These are phyloP conservation scores for Trichocladium antarcticum DNA, from an alignment of 495 filamentous ascomycete species.

Conservation along the genomic window DNA sequence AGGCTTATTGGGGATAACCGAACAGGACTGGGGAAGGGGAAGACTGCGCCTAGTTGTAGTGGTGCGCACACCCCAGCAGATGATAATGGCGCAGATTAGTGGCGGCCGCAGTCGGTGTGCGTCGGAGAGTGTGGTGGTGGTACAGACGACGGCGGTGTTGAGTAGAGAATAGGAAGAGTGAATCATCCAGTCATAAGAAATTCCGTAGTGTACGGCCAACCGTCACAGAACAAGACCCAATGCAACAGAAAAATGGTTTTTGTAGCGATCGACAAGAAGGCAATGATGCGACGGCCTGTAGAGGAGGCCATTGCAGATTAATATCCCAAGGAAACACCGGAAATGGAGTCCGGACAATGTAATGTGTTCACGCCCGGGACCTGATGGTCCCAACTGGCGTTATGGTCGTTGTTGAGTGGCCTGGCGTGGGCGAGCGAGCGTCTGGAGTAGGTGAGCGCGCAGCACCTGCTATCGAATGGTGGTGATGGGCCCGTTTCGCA, in stretches of 20 bases:
- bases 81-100: slow-evolving; percentile 5
- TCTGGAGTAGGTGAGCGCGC: too few species aligned
- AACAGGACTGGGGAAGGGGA: not conserved
- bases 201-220: slow-evolving; percentile 23
- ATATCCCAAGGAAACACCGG: slow-evolving; percentile 15
- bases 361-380: slow-evolving; percentile 21
- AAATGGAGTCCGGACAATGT: not conserved
- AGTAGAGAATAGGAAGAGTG: slow-evolving; percentile 8
- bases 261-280: slow-evolving; percentile 30
- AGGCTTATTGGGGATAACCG: not conserved
- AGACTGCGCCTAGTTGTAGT: not conserved
- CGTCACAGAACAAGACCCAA: slow-evolving; percentile 17
- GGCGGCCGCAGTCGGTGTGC: not conserved
- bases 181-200: slow-evolving; percentile 26
- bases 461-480: slow-evolving; percentile 17
- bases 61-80: not conserved
- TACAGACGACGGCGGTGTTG: not conserved
- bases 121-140: slow-evolving; percentile 1
- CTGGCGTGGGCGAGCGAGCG: slow-evolving; percentile 24
- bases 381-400: slow-evolving; percentile 24
- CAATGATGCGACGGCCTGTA: slow-evolving; percentile 12
- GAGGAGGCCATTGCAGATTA: slow-evolving; percentile 8
- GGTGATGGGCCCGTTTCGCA: slow-evolving; percentile 31
- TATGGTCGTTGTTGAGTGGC: slow-evolving; percentile 28
- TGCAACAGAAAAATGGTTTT: slow-evolving; percentile 21